A percentile compares a stretch with the other conserved stretches of the same genome.
These are phyloP conservation scores for Tirmania nivea DNA, from an alignment of 495 filamentous ascomycete genomes.

Conservation along the genomic window DNA sequence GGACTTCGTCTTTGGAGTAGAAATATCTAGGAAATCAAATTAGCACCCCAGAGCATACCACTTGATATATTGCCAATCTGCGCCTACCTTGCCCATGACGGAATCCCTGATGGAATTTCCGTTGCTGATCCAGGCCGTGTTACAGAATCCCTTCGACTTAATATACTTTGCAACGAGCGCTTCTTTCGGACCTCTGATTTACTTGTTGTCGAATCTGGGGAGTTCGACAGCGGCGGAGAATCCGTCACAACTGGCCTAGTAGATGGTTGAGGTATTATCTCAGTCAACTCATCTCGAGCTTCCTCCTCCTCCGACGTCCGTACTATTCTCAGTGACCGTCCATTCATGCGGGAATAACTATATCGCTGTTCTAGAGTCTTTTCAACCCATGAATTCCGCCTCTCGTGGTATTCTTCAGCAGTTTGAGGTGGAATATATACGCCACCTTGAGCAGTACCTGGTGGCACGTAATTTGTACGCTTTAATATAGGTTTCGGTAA, in stretches of 20 bases:
- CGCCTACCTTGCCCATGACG: not conserved
- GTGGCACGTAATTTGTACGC: not conserved
- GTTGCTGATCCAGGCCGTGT: no score
- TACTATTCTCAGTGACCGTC: conserved; percentile 9
- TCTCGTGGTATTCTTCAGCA: conserved; percentile 13
- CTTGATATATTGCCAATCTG: no score
- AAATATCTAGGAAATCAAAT: not conserved
- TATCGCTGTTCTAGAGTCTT: conserved; percentile 2
- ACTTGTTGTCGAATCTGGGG: not conserved
- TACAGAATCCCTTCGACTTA: not conserved
- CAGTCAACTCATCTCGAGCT: not conserved
- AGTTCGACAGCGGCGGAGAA: not conserved
- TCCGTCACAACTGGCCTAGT: not conserved
- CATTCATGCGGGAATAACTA: conserved; percentile 11
- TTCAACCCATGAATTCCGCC: conserved; percentile 15
- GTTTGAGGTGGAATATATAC: conserved; percentile 10
- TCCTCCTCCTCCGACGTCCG: conserved; percentile 5
- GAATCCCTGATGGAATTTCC: not conserved
- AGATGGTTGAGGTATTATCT: not conserved
- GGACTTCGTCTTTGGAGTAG: conserved; percentile 10
- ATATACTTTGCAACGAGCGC: not conserved
- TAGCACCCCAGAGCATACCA: conserved; percentile 3
- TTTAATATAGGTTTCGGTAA: not conserved
- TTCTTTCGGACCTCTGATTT: not conserved
- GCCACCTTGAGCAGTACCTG: no score